Evolutionary conservation across 1,284 basidiomycete genomes (phyloP).

Genomic region (Apiotrichum brassicae): DNA sequence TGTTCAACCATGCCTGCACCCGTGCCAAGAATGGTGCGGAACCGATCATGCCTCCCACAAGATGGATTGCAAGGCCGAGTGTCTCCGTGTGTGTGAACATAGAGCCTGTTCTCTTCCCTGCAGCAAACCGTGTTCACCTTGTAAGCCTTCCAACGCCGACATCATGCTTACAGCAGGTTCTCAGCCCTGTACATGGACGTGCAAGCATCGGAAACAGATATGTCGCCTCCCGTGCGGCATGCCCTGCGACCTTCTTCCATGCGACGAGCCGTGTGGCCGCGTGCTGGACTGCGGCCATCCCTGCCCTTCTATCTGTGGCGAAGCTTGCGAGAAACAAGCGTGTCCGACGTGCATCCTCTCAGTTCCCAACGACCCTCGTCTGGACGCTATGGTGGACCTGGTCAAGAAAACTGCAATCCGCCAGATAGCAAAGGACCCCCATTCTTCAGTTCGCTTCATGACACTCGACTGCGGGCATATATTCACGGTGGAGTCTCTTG

Average conservation of each 20-base stretch:
- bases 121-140: neutral
- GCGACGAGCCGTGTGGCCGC: constrained; percentile 55
- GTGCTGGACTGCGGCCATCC: constrained; percentile 56
- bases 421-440: no score
- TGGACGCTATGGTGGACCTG: no score
- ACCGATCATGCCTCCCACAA: neutral
- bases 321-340: constrained; percentile 56
- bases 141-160: neutral
- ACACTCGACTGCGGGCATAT: constrained; percentile 60
- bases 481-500: constrained; percentile 66
- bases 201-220: constrained; percentile 48
- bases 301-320: constrained; percentile 65
- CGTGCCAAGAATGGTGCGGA: neutral
- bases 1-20: neutral
- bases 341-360: constrained; percentile 52
- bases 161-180: constrained; percentile 2
- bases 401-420: no score
- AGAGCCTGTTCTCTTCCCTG: neutral
- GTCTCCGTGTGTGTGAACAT: neutral
- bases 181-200: constrained; percentile 47
- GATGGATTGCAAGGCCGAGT: neutral
- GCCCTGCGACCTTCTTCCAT: constrained; percentile 63
- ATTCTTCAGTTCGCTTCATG: constrained; percentile 52
- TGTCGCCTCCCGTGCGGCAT: constrained; percentile 67
- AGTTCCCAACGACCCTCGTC: no score